phyloP scores from a whole-genome alignment of 2,329 filamentous ascomycete genomes.

The Paracoccidioides lutzii region DNA sequence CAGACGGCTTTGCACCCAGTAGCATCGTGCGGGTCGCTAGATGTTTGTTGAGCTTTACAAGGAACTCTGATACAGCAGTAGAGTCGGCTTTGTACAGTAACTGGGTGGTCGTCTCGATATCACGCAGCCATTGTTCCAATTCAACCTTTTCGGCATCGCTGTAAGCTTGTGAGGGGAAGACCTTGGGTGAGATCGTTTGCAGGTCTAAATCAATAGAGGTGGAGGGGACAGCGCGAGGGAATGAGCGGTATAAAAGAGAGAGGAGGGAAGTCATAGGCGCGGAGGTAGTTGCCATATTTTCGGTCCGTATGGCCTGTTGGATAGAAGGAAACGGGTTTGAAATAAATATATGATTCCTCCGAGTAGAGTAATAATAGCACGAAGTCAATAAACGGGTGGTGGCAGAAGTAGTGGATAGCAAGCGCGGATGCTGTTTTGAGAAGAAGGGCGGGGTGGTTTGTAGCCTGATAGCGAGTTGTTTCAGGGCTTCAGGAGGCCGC shows the following conservation, averaged over 20 bases:
- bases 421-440: neutral
- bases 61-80: constrained; percentile 47
- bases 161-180: constrained; percentile 60
- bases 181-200: constrained; percentile 41
- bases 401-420: neutral
- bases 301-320: neutral
- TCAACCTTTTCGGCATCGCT: constrained; percentile 69
- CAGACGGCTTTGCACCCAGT: constrained; percentile 77
- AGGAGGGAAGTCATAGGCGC: constrained; percentile 32
- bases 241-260: constrained; percentile 33
- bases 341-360: neutral
- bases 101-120: constrained; percentile 55
- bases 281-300: constrained; percentile 21
- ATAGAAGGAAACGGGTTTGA: neutral
- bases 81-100: constrained; percentile 39
- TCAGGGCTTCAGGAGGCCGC: constrained; percentile 13
- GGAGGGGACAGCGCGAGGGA: constrained; percentile 28
- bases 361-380: neutral
- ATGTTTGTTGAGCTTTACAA: constrained; percentile 72
- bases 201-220: constrained; percentile 32
- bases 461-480: constrained; percentile 1
- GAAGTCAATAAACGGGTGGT: neutral
- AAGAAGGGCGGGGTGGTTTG: neutral
- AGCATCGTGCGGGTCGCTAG: constrained; percentile 79
- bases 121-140: constrained; percentile 78